phyloP scores from a whole-genome alignment of 495 filamentous ascomycete species.

The Barbatosphaeria neglecta region DNA sequence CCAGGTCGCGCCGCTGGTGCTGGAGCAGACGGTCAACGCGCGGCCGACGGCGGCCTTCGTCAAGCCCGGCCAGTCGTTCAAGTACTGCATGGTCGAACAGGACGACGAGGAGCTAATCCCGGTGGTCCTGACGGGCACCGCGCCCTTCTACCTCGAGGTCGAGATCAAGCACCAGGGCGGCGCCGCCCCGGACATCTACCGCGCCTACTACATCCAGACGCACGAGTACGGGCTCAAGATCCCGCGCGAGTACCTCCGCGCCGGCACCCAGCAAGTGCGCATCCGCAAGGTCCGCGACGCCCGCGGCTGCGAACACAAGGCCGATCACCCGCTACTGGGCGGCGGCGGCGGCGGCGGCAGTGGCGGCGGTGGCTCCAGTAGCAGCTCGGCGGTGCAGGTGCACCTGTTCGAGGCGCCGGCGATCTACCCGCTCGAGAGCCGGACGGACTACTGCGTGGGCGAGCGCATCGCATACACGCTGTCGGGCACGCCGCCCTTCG shows the following conservation, averaged over 20 bases:
- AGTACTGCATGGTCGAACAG: constrained; percentile 80
- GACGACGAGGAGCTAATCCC: constrained; percentile 75
- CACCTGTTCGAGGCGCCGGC: constrained; percentile 85
- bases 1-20: constrained; percentile 48
- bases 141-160: constrained; percentile 82
- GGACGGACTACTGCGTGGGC: constrained; percentile 85
- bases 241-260: constrained; percentile 65
- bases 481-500: constrained; percentile 79
- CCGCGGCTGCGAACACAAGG: constrained; percentile 69
- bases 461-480: constrained; percentile 85
- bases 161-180: constrained; percentile 83
- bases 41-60: constrained; percentile 69
- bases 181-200: constrained; percentile 65
- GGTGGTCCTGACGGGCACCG: constrained; percentile 65
- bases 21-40: constrained; percentile 73
- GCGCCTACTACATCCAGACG: constrained; percentile 61
- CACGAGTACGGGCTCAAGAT: constrained; percentile 69
- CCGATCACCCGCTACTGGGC: no score
- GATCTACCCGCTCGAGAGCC: constrained; percentile 75
- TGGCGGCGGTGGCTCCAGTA: no score
- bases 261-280: constrained; percentile 74
- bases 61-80: constrained; percentile 87
- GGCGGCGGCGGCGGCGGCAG: constrained; percentile 36
- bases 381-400: constrained; percentile 65
- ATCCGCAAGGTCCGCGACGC: constrained; percentile 82